These are phyloP conservation scores for Aspergillus cejpii DNA, from an alignment of 2,329 filamentous ascomycete genomes.

Conservation along the genomic window DNA sequence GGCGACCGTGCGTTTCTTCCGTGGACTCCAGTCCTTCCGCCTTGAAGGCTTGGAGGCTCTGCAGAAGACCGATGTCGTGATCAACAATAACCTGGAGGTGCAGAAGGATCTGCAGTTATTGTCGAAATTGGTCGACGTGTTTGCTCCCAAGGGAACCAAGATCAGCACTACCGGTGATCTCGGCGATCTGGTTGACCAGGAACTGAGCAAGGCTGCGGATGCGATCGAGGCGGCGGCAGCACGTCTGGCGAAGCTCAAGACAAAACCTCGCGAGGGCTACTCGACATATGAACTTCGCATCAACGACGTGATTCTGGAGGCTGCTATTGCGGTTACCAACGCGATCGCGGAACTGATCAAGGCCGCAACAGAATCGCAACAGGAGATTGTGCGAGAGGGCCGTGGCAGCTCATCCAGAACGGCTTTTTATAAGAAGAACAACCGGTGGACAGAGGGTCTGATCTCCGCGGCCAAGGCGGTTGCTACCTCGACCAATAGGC, in stretches of 20 bases:
- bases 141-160: constrained; percentile 80
- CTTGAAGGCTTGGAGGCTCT: constrained; percentile 83
- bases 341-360: constrained; percentile 93
- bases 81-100: constrained; percentile 95
- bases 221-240: constrained; percentile 90
- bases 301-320: constrained; percentile 89
- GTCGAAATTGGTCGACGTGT: constrained; percentile 86
- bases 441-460: constrained; percentile 95
- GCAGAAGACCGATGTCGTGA: constrained; percentile 93
- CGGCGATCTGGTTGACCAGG: constrained; percentile 84
- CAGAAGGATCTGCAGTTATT: constrained; percentile 89
- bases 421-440: constrained; percentile 99
- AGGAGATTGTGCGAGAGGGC: constrained; percentile 93
- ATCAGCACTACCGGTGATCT: constrained; percentile 74
- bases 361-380: constrained; percentile 83
- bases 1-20: constrained; percentile 90
- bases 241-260: constrained; percentile 83
- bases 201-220: constrained; percentile 87
- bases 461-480: constrained; percentile 97
- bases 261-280: constrained; percentile 92
- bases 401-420: constrained; percentile 79
- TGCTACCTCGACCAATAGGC: constrained; percentile 82
- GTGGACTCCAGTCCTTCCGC: constrained; percentile 85
- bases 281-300: constrained; percentile 95
- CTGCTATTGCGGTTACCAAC: constrained; percentile 85